Evolutionary conservation across 2,329 filamentous ascomycete genomes (phyloP), one percentile per base, ranked within the genome.

Genomic region (Cercospora sp.): DNA sequence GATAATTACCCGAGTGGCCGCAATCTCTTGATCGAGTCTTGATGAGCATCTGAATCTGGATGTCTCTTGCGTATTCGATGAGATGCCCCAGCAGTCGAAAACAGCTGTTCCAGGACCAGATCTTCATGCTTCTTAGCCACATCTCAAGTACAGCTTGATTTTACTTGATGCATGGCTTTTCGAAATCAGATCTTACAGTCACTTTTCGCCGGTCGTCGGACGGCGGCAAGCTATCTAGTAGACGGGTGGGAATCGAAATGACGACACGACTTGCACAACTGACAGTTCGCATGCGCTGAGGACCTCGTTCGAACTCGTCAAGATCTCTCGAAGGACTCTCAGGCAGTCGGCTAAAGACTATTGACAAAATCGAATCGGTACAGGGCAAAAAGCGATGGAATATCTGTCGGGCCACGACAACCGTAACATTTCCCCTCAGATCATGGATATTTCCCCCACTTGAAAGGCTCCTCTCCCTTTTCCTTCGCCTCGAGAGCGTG

Each of bases 401-500:
- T n/a, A 20, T 36, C n/a, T 10, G 8, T 16, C 31, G 13, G 55
- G 31, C 31, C 53, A 57, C 31, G 28, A 12, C n/a, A 12, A 59
- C 55, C 48, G 5, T 55, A 2, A 55, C 20, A 30, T 55, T 5
- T 23, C 5, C 18, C 48, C 18, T 36, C 31, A 59, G 8, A 23
- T 59, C 30, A 63, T 31, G 72, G 69, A 63, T 72, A 72, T 28
- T 67, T 55, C 0, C 69, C 70, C 73, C 73, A 74, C 4, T 42
- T 68, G 53, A 73, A 74, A 0, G 73, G 63, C 57, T 71, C 55
- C 3, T 61, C 68, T 18, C 74, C 72, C 20, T 72, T 71, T 69
- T 73, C 69, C 58, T 74, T 75, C 8, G 62, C 64, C 48, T 75
- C 73, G 40, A 84, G 77, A 0, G 82, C 83, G 30, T 78, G 74